Percentiles rank a stretch among this genome's conserved stretches.
Conservation (phyloP, 2,329 filamentous ascomycete species). For the Fragosphaeria purpurea region DNA sequence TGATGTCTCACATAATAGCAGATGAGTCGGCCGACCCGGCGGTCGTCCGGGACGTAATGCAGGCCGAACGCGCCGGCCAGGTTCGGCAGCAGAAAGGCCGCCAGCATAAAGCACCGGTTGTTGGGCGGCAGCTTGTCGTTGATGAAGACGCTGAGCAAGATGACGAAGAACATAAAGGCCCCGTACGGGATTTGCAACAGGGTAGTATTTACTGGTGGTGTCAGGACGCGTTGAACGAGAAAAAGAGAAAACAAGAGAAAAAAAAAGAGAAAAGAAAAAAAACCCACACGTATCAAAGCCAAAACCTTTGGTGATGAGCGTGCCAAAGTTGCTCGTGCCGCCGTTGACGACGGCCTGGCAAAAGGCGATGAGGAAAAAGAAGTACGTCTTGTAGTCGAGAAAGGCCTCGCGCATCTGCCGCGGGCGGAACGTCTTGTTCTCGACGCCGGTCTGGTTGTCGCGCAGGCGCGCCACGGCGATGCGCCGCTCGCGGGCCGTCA, state of each 20-base stretch:
- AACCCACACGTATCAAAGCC: constrained; percentile 38
- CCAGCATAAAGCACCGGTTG: constrained; percentile 41
- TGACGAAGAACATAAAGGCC: constrained; percentile 46
- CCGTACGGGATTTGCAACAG: constrained; percentile 30
- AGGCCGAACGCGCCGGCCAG: constrained; percentile 50
- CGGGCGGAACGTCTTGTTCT: constrained; percentile 45
- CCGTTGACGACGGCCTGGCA: constrained; percentile 45
- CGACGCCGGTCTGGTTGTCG: constrained; percentile 48
- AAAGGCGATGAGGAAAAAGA: constrained; percentile 46
- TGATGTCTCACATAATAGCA: constrained; percentile 32
- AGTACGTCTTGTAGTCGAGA: constrained; percentile 47
- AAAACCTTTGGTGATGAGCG: constrained; percentile 50
- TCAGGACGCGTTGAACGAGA: background rate
- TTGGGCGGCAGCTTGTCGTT: constrained; percentile 32
- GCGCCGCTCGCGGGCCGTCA: constrained; percentile 40
- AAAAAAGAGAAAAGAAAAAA: constrained; percentile 10
- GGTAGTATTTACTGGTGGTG: constrained; percentile 20
- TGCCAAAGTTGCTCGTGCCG: constrained; percentile 49
- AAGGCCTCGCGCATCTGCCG: constrained; percentile 47
- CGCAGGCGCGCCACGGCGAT: constrained; percentile 45
- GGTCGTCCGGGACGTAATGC: constrained; percentile 38
- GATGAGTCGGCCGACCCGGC: constrained; percentile 43
- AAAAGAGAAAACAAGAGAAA: constrained; percentile 50
- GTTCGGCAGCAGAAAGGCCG: constrained; percentile 48
- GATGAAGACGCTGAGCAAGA: constrained; percentile 41